Base-by-base conservation (phyloP, 805 yeast genomes). In the Candida ascalaphidarum region DNA sequence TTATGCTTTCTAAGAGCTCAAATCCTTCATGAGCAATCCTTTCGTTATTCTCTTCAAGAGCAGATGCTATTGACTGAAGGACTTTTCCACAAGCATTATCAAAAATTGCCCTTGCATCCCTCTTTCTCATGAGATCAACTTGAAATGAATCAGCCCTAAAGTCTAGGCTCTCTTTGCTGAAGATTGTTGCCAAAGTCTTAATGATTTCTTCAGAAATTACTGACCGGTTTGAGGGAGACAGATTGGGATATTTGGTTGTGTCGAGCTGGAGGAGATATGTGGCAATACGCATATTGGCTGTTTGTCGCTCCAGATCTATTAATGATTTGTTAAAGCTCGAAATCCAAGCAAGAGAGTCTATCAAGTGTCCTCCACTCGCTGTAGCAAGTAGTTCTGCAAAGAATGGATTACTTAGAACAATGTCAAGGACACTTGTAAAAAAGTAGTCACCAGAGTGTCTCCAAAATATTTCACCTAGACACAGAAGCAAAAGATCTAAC, bases 291-390 rank as follows among this genome's bases (percentile, higher is more conserved):
- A 74, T 68, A 2, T 68, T 67, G 28, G 74, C 61, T 23, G 71
- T 72, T 21, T 71, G 71, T 28, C 58, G 58, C 34, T 74, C 77
- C 0, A 78, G 51, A 1, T 59, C 57, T 2, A 64, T 46, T 20
- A 77, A 47, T 2, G 76, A 53, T 11, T 51, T 48, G 26, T 59
- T 48, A 21, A 74, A 58, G 1, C 65, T 52, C 14, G 51, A 45
- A 20, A 74, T 65, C 88, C 88, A 80, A n/a, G 58, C 50, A 3
- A 71, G 42, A 31, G 74, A 36, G 42, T 74, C 76, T 19, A 51
- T 50, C 9, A 46, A 35, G 2, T 29, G 12, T 30, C 51, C 11
- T 48, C 36, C 25, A 34, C 26, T 13, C 3, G 40, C 41, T 29
- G 24, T 22, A 4, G 36, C 36, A 17, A 77, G 43, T 28, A 49